Evolutionary conservation across 345 rosid genomes (phyloP).

Genomic region (Sisymbrium altissimum): DNA sequence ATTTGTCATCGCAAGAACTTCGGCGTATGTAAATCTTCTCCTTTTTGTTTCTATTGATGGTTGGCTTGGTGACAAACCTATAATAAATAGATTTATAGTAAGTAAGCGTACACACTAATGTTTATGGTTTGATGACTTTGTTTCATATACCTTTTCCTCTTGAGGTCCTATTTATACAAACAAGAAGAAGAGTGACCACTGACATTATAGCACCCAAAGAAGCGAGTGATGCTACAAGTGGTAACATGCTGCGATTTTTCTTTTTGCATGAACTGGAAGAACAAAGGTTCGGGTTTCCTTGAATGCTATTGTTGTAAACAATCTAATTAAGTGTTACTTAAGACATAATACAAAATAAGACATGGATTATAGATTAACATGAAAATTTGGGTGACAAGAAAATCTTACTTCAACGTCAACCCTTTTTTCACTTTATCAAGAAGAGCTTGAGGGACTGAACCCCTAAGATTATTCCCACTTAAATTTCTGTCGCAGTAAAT

Average conservation of each 20-base stretch:
- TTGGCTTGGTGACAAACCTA: constrained; percentile 18
- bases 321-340: background rate
- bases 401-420: constrained; percentile 20
- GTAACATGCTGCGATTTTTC: background rate
- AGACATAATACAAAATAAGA: background rate
- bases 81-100: constrained; percentile 2
- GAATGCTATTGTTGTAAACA: constrained; percentile 19
- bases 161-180: constrained; percentile 8
- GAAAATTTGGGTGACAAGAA: background rate
- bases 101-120: background rate
- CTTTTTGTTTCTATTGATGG: constrained; percentile 15
- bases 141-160: constrained; percentile 6
- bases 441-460: constrained; percentile 43
- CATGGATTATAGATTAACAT: background rate
- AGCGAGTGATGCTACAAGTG: constrained; percentile 21
- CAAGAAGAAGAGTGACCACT: constrained; percentile 3
- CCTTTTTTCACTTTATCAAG: constrained; percentile 20
- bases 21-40: constrained; percentile 12
- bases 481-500: constrained; percentile 13
- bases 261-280: constrained; percentile 27
- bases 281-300: constrained; percentile 30
- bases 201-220: constrained; percentile 13
- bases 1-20: constrained; percentile 27
- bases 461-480: constrained; percentile 42
- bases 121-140: background rate